A percentile compares a stretch with the other conserved stretches of the same genome.
phyloP scores from a whole-genome alignment of 371 early-diverging fungal genomes.

The Mortierella sp. region DNA sequence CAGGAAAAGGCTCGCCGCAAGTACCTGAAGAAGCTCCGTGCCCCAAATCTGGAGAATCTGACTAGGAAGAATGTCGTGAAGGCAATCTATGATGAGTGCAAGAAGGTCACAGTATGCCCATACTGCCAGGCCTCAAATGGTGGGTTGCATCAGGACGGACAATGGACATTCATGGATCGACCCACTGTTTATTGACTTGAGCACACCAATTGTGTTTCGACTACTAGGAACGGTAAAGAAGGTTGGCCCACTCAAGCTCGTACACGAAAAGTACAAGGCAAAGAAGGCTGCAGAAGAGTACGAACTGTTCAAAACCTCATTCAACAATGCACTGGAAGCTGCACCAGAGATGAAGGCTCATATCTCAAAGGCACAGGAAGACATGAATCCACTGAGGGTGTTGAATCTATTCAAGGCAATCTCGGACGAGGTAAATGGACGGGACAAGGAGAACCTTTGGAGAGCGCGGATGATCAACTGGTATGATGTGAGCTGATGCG shows the following conservation, averaged over 20 bases:
- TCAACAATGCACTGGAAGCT: slow-evolving; percentile 75
- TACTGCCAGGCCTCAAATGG: slow-evolving; percentile 90
- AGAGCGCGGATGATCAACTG: no score
- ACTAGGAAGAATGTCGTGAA: slow-evolving; percentile 84
- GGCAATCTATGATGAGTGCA: slow-evolving; percentile 86
- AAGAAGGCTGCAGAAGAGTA: slow-evolving; percentile 81
- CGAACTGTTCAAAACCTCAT: slow-evolving; percentile 76
- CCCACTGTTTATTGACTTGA: no score
- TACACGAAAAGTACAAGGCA: slow-evolving; percentile 94
- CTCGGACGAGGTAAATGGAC: slow-evolving; percentile 72
- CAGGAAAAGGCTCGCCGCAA: slow-evolving; percentile 83
- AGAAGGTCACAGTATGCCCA: slow-evolving; percentile 90
- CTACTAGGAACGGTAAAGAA: slow-evolving; percentile 87
- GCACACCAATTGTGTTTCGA: no score
- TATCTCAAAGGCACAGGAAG: slow-evolving; percentile 90
- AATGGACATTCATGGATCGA: no score
- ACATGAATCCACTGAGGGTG: slow-evolving; percentile 94
- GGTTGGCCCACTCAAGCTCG: slow-evolving; percentile 94
- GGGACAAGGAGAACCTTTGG: neutral
- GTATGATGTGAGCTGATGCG: no score
- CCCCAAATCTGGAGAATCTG: slow-evolving; percentile 85
- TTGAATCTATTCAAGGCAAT: slow-evolving; percentile 90
- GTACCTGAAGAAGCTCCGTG: slow-evolving; percentile 78
- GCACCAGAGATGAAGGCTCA: slow-evolving; percentile 84
- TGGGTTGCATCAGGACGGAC: slow-evolving; percentile 14